Evolutionary conservation across 306 rosid species (phyloP), one percentile per base, ranked within the genome.

Genomic region (Clitoria ternatea): DNA sequence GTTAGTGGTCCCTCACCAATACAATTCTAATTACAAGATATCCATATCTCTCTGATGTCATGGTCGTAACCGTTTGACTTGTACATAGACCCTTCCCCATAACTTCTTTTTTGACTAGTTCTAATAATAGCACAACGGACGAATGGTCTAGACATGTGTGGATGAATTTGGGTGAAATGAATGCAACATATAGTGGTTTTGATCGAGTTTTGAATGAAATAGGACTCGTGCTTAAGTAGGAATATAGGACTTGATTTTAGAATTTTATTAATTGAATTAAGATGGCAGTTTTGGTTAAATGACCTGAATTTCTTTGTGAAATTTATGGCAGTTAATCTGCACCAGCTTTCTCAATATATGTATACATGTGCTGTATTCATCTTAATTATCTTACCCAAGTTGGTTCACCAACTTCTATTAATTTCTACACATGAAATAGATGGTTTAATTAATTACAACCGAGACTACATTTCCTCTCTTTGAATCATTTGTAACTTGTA

Each of bases 1-100:
- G 8, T 23, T 2, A 49, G 75, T 69, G 81, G 85, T 77, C 76
- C 87, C 87, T 43, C 78, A 45, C 78, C 44, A 7, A 78, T 26
- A 74, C 22, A 42, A 66, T 55, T 54, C 62, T 43, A 70, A 47
- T 76, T 43, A 9, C 53, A 74, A 74, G 78, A 72, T 77, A 77
- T 62, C 67, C 87, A 79, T 82, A 67, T 77, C 81, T 57, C 33
- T 69, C 44, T 90, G 89, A 82, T 79, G 87, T 87, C 87, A 88
- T 47, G 81, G 81, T 84, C 87, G 79, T 80, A 88, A 87, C 90
- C 87, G 88, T 83, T 88, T 86, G 88, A 88, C 91, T 82, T 48
- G 61, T 60, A 20, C 43, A 69, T 50, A 69, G 71, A 63, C 76
- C 78, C 79, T 69, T 78, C 19, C 37, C 80, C 76, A 40, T 80